Evolutionary conservation across 352 stramenopile genomes (phyloP).

Genomic region (Peronospora destructor): DNA sequence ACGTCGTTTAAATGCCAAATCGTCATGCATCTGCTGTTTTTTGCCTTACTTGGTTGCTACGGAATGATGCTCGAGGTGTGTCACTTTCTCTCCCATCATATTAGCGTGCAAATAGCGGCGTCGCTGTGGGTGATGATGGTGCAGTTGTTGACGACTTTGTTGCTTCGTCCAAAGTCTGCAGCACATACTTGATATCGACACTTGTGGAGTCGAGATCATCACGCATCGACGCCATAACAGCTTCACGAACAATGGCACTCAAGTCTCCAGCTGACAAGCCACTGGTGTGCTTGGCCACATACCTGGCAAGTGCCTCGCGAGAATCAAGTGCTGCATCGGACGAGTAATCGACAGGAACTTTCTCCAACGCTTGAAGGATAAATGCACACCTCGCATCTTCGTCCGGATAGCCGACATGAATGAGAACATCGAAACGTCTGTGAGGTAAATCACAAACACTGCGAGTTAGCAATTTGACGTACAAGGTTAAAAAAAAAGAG

Average conservation of each 20-base stretch:
- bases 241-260: slow-evolving; percentile 61
- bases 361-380: slow-evolving; percentile 39
- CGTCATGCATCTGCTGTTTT: slow-evolving; percentile 38
- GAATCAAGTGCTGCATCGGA: slow-evolving; percentile 26
- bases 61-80: slow-evolving; percentile 12
- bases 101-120: slow-evolving; percentile 17
- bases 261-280: slow-evolving; percentile 56
- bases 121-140: slow-evolving; percentile 9
- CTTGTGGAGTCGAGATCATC: slow-evolving; percentile 38
- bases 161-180: slow-evolving; percentile 17
- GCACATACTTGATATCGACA: slow-evolving; percentile 41
- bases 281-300: slow-evolving; percentile 47
- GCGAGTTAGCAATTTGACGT: neutral
- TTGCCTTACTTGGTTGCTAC: slow-evolving; percentile 31
- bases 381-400: slow-evolving; percentile 44
- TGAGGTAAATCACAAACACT: slow-evolving; percentile 5
- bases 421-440: slow-evolving; percentile 82
- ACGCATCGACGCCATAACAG: slow-evolving; percentile 68
- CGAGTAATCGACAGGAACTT: slow-evolving; percentile 52
- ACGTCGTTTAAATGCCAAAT: slow-evolving; percentile 30
- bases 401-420: slow-evolving; percentile 55
- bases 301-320: slow-evolving; percentile 31
- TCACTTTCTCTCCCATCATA: slow-evolving; percentile 14
- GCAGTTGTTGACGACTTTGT: slow-evolving; percentile 7
- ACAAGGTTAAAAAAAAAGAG: neutral